Percentiles rank a stretch among this genome's conserved stretches.
These are phyloP conservation scores for Fusarium sororula DNA, from an alignment of 2,329 filamentous ascomycete genomes.

Conservation along the genomic window DNA sequence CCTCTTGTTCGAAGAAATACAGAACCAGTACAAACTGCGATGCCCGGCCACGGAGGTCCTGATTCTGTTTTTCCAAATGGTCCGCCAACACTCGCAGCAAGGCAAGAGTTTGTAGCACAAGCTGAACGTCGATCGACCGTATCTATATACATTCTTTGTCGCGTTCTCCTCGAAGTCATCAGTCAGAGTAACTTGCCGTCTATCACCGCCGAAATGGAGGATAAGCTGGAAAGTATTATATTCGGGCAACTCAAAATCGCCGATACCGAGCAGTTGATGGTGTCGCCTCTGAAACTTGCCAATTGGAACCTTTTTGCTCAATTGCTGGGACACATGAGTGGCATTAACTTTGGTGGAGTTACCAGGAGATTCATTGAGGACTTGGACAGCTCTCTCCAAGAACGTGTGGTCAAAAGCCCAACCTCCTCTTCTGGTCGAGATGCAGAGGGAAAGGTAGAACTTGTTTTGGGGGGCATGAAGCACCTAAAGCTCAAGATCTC, in stretches of 20 bases:
- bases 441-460: slow-evolving; percentile 81
- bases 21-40: slow-evolving; percentile 67
- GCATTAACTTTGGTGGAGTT: slow-evolving; percentile 87
- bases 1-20: slow-evolving; percentile 76
- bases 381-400: slow-evolving; percentile 79
- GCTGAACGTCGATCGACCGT: slow-evolving; percentile 91
- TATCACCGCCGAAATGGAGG: slow-evolving; percentile 91
- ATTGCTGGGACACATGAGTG: slow-evolving; percentile 94
- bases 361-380: slow-evolving; percentile 83
- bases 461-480: slow-evolving; percentile 91
- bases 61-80: slow-evolving; percentile 48
- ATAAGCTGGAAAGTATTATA: slow-evolving; percentile 93
- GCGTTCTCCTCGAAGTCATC: slow-evolving; percentile 93
- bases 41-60: slow-evolving; percentile 30
- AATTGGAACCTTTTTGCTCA: slow-evolving; percentile 97
- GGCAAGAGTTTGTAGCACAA: slow-evolving; percentile 77
- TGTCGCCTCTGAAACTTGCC: slow-evolving; percentile 84
- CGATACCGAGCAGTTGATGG: slow-evolving; percentile 80
- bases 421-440: slow-evolving; percentile 66
- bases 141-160: slow-evolving; percentile 94
- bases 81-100: slow-evolving; percentile 54
- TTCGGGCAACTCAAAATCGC: slow-evolving; percentile 94
- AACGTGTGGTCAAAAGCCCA: slow-evolving; percentile 76
- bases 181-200: slow-evolving; percentile 84
- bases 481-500: slow-evolving; percentile 81